These are phyloP conservation scores for Sclerotinia trifoliorum DNA, from an alignment of 2,329 filamentous ascomycete genomes.

Conservation along the genomic window DNA sequence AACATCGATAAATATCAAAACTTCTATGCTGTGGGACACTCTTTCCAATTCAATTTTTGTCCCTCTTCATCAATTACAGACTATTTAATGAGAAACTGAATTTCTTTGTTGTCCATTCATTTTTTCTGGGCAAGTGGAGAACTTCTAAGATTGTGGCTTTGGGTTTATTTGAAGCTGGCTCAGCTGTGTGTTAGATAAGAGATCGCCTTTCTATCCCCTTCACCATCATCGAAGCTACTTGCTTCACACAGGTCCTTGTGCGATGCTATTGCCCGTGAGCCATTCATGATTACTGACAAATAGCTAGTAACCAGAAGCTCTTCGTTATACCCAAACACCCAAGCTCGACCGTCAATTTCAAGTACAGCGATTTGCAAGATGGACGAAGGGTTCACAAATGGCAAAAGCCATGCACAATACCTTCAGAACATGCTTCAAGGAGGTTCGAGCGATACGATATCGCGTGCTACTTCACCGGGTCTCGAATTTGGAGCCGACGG, in stretches of 20 bases:
- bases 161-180: slow-evolving; percentile 6
- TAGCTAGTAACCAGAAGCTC: background rate
- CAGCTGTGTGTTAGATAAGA: slow-evolving; percentile 8
- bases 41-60: slow-evolving; percentile 14
- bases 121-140: slow-evolving; percentile 9
- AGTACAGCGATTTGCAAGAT: slow-evolving; percentile 27
- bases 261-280: background rate
- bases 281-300: background rate
- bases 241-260: slow-evolving; percentile 19
- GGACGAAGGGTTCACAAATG: slow-evolving; percentile 37
- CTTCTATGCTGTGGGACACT: slow-evolving; percentile 16
- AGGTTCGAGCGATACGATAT: slow-evolving; percentile 62
- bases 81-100: slow-evolving; percentile 14
- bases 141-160: slow-evolving; percentile 2
- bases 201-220: slow-evolving; percentile 7
- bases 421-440: slow-evolving; percentile 35
- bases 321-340: background rate
- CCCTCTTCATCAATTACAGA: slow-evolving; percentile 19
- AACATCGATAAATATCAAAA: slow-evolving; percentile 17
- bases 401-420: slow-evolving; percentile 35
- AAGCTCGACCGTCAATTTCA: slow-evolving; percentile 10
- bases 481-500: slow-evolving; percentile 51
- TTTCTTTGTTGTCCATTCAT: slow-evolving; percentile 8
- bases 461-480: slow-evolving; percentile 82
- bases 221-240: slow-evolving; percentile 5